Percentiles rank a stretch among this genome's conserved stretches.
phyloP scores from a whole-genome alignment of 768 basidiomycete species.

The Suillus spraguei region DNA sequence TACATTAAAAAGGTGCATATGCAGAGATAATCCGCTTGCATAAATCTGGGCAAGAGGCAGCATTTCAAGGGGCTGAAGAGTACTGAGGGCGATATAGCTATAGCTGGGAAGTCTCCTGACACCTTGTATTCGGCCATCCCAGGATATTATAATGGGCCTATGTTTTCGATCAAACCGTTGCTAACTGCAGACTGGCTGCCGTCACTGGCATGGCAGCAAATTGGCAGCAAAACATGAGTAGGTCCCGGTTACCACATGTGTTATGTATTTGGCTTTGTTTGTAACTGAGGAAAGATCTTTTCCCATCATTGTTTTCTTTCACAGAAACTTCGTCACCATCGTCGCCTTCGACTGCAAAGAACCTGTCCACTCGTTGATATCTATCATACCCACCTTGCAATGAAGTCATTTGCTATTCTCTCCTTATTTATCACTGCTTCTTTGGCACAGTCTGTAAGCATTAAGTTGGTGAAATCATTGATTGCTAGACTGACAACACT shows the following conservation, averaged over 20 bases:
- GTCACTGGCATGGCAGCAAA: not conserved
- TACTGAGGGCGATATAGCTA: not conserved
- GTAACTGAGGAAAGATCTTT: not conserved
- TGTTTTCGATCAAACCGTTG: slow-evolving; percentile 4
- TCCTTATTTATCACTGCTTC: slow-evolving; percentile 53
- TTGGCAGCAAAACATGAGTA: not conserved
- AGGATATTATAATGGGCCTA: not conserved
- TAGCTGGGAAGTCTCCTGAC: not conserved
- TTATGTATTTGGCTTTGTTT: slow-evolving; percentile 9
- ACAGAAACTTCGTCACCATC: slow-evolving; percentile 20
- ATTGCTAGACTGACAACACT: not conserved
- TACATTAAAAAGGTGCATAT: not conserved
- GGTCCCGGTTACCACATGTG: not conserved
- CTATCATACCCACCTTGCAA: slow-evolving; percentile 33
- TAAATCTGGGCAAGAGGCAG: not conserved
- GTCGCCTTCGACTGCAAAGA: slow-evolving; percentile 40
- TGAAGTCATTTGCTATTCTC: slow-evolving; percentile 56
- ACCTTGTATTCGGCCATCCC: not conserved
- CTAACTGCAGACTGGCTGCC: not conserved
- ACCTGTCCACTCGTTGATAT: slow-evolving; percentile 39
- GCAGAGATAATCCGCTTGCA: not conserved
- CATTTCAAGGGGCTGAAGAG: not conserved
- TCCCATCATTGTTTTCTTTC: slow-evolving; percentile 2
- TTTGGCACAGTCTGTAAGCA: slow-evolving; percentile 51
- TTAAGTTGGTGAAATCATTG: not conserved